Percentiles rank a stretch among this genome's conserved stretches.
phyloP scores from a whole-genome alignment of 768 basidiomycete genomes.

The Neoboletus magnificus region DNA sequence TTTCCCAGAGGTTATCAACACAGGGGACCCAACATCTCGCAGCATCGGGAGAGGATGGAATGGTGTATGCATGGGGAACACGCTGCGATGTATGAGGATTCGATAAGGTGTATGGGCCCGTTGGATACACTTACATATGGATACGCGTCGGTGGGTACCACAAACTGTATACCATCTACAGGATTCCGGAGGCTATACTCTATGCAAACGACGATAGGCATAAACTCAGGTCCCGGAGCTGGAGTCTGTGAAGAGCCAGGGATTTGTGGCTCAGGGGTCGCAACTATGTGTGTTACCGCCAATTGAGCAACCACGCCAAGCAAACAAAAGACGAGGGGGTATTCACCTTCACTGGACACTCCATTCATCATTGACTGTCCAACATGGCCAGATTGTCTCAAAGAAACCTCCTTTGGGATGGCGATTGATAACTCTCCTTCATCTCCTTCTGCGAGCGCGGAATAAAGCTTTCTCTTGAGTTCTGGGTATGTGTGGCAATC shows the following conservation, averaged over 20 bases:
- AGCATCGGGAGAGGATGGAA: constrained; percentile 80
- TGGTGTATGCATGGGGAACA: constrained; percentile 90
- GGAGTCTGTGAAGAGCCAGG: constrained; percentile 42
- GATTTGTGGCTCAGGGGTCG: constrained; percentile 80
- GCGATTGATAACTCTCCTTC: constrained; percentile 94
- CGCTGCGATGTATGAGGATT: constrained; percentile 48
- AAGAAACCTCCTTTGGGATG: constrained; percentile 68
- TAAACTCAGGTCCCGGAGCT: constrained; percentile 57
- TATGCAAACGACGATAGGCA: constrained; percentile 72
- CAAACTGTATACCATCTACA: constrained; percentile 81
- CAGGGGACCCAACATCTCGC: constrained; percentile 99
- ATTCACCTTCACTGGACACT: constrained; percentile 51
- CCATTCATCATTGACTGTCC: constrained; percentile 35
- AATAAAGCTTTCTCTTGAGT: constrained; percentile 87
- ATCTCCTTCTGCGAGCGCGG: constrained; percentile 85
- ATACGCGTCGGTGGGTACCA: constrained; percentile 75
- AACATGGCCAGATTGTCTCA: constrained; percentile 56
- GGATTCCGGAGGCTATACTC: constrained; percentile 81
- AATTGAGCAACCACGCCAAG: constrained; percentile 6
- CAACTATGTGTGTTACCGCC: constrained; percentile 38
- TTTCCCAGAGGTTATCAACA: constrained; percentile 90
- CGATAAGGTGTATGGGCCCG: not conserved
- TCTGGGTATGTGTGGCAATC: constrained; percentile 91
- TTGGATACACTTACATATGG: constrained; percentile 63
- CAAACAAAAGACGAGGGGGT: no score